Percentiles rank a stretch among this genome's conserved stretches.
Conservation (phyloP, 768 basidiomycete genomes). For the Boletellus emodensis region DNA sequence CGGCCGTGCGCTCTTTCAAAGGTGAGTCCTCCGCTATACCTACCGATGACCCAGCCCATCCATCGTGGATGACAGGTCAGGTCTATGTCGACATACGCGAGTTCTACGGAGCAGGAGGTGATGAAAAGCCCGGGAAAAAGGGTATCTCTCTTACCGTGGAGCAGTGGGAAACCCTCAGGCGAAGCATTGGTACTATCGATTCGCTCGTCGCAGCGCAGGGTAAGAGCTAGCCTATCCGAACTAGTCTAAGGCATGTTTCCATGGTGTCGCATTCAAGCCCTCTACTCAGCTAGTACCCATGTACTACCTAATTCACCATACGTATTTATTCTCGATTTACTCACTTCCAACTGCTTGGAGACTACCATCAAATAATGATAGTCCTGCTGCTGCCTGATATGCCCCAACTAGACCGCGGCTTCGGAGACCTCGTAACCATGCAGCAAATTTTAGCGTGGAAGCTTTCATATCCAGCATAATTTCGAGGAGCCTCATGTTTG, state of each 20-base stretch:
- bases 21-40: slow-evolving; percentile 24
- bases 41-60: slow-evolving; percentile 25
- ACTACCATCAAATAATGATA: slow-evolving; percentile 32
- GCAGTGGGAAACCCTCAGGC: slow-evolving; percentile 63
- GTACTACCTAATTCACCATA: slow-evolving; percentile 1
- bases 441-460: slow-evolving; percentile 46
- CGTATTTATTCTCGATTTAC: background rate
- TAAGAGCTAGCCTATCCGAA: slow-evolving; percentile 12
- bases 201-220: slow-evolving; percentile 37
- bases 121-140: slow-evolving; percentile 77
- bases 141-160: slow-evolving; percentile 65
- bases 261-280: background rate
- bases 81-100: slow-evolving; percentile 70
- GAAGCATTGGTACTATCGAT: slow-evolving; percentile 45
- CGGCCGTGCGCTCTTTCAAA: slow-evolving; percentile 50
- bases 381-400: slow-evolving; percentile 66
- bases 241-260: no score
- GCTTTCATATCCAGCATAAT: slow-evolving; percentile 61
- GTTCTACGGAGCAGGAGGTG: slow-evolving; percentile 56
- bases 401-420: slow-evolving; percentile 61
- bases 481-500: slow-evolving; percentile 52
- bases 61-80: slow-evolving; percentile 35
- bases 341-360: background rate
- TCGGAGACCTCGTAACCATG: slow-evolving; percentile 65
- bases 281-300: background rate